Base-by-base conservation (phyloP, 116 monocot species). In the Dioscorea cayenensis region DNA sequence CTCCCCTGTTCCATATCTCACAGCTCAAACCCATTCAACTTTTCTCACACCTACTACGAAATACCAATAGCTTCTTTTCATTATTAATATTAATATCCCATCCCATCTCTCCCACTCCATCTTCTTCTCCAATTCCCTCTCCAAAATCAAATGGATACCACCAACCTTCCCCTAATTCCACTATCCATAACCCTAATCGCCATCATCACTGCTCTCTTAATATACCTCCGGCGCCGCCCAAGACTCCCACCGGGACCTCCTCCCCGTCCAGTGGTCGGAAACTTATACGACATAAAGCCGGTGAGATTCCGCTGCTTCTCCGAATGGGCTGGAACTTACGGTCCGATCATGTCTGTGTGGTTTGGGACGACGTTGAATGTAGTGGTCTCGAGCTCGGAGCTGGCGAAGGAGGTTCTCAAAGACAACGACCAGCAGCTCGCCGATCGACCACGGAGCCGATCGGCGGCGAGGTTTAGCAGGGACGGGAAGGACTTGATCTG, bases 331-430 rank as follows among this genome's bases (percentile, higher is more conserved):
- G 59, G 70, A 75, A 73, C 27, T 60, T 90, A 90, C 72, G 94
- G 94, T 7, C 94, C 94, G 16, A 80, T 94, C 66, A 82, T 94
- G 73, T 94, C 94, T 55, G 88, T 94, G 7, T 90, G 94, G 94
- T 84, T 94, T 74, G 94, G 94, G 3, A 72, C 84, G 36, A 78
- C 85, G 14, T 84, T 94, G 21, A 94, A 85, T 67, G 90, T 94
- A 20, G 80, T 94, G n/a, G 88, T 94, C 21, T 80, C 82, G 38
- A 90, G 76, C 71, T 64, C 94, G 36, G 87, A 85, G 36, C 82
- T 90, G 14, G 94, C 94, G 19, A 64, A 72, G 66, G 86, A 87
- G 82, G 94, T 94, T 49, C 82, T 94, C 37, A 94, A 94, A 77
- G 94, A 94, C 52, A 73, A 86, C 49, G 94, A 94, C 72, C 94